Conservation (phyloP, 805 yeast genomes). For the Starmerella bombi region DNA sequence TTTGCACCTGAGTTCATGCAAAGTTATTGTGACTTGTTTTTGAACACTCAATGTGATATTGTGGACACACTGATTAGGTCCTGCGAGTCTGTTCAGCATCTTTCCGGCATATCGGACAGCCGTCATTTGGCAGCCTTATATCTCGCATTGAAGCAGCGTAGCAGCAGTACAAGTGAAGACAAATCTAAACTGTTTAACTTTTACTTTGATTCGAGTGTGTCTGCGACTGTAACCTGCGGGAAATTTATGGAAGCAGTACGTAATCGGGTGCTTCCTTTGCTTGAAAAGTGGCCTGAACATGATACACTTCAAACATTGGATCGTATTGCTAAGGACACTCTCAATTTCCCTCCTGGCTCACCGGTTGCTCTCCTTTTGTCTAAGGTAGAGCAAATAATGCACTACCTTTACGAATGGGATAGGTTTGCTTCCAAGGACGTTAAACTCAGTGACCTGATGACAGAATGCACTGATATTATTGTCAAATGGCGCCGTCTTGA, state of each 20-base stretch:
- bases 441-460: conserved; percentile 43
- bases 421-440: conserved; percentile 74
- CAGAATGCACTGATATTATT: conserved; percentile 49
- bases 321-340: conserved; percentile 52
- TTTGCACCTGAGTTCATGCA: conserved; percentile 31
- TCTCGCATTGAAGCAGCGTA: conserved; percentile 8
- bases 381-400: conserved; percentile 76
- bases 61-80: conserved; percentile 1
- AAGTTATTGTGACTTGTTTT: conserved; percentile 4
- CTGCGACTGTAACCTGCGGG: conserved; percentile 51
- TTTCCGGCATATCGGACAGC: conserved; percentile 1
- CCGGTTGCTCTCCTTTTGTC: conserved; percentile 69
- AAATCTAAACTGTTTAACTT: conserved; percentile 39
- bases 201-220: conserved; percentile 48
- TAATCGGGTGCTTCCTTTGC: conserved; percentile 35
- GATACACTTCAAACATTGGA: conserved; percentile 63
- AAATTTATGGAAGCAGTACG: conserved; percentile 34
- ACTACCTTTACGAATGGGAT: conserved; percentile 82
- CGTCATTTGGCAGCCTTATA: conserved; percentile 13
- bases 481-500: conserved; percentile 88
- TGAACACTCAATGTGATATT: background rate
- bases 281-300: conserved; percentile 86
- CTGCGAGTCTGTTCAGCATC: background rate
- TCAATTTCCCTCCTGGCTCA: conserved; percentile 45
- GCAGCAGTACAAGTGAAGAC: no score